Conservation (phyloP, 129 eudicot species). For the Mikania micrantha region DNA sequence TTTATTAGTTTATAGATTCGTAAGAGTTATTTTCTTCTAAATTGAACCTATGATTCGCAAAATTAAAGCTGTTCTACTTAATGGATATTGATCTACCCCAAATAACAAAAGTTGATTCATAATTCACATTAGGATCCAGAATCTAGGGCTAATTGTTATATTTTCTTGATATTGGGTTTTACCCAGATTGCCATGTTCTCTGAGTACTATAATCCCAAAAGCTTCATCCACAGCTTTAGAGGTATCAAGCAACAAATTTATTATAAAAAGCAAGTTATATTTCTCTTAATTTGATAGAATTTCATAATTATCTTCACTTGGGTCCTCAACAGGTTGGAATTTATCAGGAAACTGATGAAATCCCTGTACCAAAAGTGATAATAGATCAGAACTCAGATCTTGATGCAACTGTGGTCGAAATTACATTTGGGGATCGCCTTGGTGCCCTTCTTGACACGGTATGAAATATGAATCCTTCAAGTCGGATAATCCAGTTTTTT, state of each 20-base stretch:
- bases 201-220: conserved; percentile 34
- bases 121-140: conserved; percentile 6
- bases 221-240: conserved; percentile 76
- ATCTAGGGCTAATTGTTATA: conserved; percentile 1
- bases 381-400: conserved; percentile 86
- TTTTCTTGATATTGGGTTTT: conserved; percentile 25
- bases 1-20: not conserved
- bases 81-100: conserved; percentile 1
- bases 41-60: conserved; percentile 3
- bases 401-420: conserved; percentile 69
- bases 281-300: not conserved
- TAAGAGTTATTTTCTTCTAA: not conserved
- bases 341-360: conserved; percentile 43
- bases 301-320: not conserved
- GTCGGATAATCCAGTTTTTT: not conserved
- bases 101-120: not conserved
- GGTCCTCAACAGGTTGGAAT: conserved; percentile 41
- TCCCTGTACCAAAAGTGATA: conserved; percentile 80
- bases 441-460: conserved; percentile 97
- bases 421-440: conserved; percentile 91
- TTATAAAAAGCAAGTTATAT: not conserved
- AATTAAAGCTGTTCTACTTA: not conserved
- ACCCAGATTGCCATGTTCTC: conserved; percentile 48
- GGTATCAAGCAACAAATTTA: conserved; percentile 33
- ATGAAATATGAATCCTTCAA: conserved; percentile 36